These are phyloP conservation scores for Mycena metata DNA, from an alignment of 768 basidiomycete genomes.

Conservation along the genomic window DNA sequence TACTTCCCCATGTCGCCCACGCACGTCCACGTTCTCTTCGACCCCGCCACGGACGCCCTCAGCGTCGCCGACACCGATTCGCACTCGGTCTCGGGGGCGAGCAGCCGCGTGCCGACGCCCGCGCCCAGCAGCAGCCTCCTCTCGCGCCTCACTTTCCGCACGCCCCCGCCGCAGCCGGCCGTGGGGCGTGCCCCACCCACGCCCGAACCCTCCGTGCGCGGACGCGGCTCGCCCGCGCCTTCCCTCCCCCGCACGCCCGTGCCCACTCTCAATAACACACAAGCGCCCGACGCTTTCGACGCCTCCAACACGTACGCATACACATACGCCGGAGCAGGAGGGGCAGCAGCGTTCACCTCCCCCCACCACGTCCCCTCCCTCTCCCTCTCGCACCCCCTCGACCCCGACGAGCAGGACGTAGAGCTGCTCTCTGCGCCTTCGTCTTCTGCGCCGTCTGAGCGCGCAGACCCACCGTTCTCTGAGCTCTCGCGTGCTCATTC, in stretches of 20 bases:
- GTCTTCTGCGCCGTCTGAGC: no score
- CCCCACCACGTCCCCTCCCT: constrained; percentile 54
- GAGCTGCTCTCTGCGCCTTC: constrained; percentile 61
- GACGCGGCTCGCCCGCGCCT: no score
- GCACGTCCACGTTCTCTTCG: constrained; percentile 60
- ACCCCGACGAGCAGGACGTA: constrained; percentile 56
- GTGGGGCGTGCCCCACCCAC: constrained; percentile 25
- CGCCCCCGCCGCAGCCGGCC: constrained; percentile 29
- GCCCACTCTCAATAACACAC: no score
- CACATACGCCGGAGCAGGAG: no score
- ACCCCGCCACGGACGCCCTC: constrained; percentile 44
- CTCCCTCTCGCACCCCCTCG: constrained; percentile 58
- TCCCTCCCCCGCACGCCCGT: no score
- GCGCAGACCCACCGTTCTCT: no score
- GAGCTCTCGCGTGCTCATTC: constrained; percentile 40
- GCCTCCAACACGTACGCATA: no score
- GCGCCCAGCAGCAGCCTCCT: constrained; percentile 34
- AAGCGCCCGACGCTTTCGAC: no score
- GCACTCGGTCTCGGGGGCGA: constrained; percentile 44
- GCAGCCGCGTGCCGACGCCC: constrained; percentile 44
- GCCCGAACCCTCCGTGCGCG: constrained; percentile 36
- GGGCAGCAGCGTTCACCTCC: constrained; percentile 34
- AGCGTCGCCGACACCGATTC: constrained; percentile 39
- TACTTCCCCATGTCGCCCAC: constrained; percentile 64
- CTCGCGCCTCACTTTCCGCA: constrained; percentile 33